phyloP scores from a whole-genome alignment of 345 rosid genomes.

The Trapa incisa region DNA sequence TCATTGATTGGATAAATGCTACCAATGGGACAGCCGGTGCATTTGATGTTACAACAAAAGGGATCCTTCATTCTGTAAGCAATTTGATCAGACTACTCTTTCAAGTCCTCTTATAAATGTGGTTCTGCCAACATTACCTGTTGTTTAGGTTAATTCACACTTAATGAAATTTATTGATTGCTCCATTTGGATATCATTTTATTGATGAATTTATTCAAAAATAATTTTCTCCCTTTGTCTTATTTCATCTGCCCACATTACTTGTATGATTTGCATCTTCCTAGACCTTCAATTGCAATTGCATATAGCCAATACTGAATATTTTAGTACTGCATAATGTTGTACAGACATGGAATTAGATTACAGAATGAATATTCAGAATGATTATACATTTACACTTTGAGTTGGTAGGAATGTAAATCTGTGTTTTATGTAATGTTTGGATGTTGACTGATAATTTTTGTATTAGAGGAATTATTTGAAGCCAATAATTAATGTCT shows the following conservation, averaged over 20 bases:
- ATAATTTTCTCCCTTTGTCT: neutral
- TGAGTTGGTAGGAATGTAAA: neutral
- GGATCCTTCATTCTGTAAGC: slow-evolving; percentile 81
- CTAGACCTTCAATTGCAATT: neutral
- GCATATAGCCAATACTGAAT: neutral
- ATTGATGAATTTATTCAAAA: neutral
- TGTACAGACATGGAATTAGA: neutral
- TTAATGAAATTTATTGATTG: neutral
- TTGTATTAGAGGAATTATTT: neutral
- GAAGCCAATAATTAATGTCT: neutral
- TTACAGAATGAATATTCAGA: neutral
- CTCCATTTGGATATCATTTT: neutral
- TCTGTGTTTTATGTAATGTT: neutral
- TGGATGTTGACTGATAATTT: neutral
- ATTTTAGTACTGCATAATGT: neutral
- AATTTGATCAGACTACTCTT: neutral
- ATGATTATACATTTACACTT: neutral
- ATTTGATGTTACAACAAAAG: slow-evolving; percentile 96
- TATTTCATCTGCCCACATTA: neutral
- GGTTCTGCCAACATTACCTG: neutral
- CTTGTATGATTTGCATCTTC: neutral
- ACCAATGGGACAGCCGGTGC: slow-evolving; percentile 81
- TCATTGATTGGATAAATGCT: slow-evolving; percentile 83
- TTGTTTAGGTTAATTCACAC: neutral
- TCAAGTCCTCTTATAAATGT: neutral